Base-by-base conservation (phyloP, 2,329 filamentous ascomycete species). In the Alternaria angustiovoidea region DNA sequence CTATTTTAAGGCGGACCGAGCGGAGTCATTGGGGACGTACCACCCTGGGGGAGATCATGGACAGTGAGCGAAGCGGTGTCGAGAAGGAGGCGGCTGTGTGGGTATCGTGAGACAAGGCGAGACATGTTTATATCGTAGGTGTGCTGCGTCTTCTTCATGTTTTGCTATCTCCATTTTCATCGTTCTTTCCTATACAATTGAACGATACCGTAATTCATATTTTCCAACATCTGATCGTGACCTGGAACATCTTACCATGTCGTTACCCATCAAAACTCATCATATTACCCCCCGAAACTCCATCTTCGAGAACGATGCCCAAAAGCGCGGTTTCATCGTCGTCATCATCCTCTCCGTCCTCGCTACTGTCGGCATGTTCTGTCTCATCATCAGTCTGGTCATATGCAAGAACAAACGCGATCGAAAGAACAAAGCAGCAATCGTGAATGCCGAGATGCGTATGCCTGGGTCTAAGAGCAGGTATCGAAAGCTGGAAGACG, bases 311-410 rank as follows among this genome's bases (percentile, higher is more conserved):
- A 36, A 54, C 7, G 42, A 43, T 0, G 18, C 16, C 14, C 39
- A 59, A 22, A 54, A 49, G 39, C 56, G 56, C 14, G 56, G 56
- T 18, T 54, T 59, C 20, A 16, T 59, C 28, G 36, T 59, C 26
- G 56, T 59, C 34, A 59, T 59, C n/a, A 20, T 59, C 4, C 56
- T 59, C 11, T 54, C 24, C 3, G 8, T 59, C 8, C 28, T 59
- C 12, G 56, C 56, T 1, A 59, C 56, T 5, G 36, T 54, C 20
- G 56, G 56, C 51, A 59, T 59, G 56, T 16, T 49, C 36, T 38
- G 43, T 8, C 56, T 59, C 43, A 59, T 59, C 20, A 34, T 59
- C 20, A 30, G 41, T 5, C 43, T 59, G 11, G n/a, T 59, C 42
- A 11, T 59, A 4, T 46, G 46, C 18, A 59, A 59, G 36, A 59